Evolutionary conservation across 2,329 filamentous ascomycete species (phyloP).

Genomic region (Diaporthe sp.): DNA sequence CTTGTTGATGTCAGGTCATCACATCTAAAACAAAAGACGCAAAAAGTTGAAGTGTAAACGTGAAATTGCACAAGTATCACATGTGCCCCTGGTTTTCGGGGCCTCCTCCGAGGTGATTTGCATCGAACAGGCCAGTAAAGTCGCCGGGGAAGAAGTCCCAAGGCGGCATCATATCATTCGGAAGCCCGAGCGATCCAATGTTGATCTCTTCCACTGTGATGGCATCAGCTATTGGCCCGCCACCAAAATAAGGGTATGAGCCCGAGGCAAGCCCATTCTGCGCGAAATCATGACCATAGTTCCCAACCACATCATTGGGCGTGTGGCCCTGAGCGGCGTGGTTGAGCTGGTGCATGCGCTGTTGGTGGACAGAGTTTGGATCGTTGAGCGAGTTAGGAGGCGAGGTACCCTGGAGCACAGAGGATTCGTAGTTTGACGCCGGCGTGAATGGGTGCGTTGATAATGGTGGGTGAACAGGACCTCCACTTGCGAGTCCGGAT

Average conservation of each 20-base stretch:
- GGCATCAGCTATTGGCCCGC: slow-evolving; percentile 54
- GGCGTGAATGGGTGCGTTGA: slow-evolving; percentile 53
- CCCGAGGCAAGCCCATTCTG: slow-evolving; percentile 47
- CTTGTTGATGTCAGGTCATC: background rate
- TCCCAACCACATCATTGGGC: slow-evolving; percentile 32
- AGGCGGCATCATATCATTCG: slow-evolving; percentile 75
- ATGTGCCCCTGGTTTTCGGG: slow-evolving; percentile 6
- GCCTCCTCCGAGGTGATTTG: slow-evolving; percentile 12
- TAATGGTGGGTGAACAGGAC: slow-evolving; percentile 43
- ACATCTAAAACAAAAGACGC: background rate
- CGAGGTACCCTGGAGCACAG: slow-evolving; percentile 56
- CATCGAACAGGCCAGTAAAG: slow-evolving; percentile 70
- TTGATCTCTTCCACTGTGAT: slow-evolving; percentile 86
- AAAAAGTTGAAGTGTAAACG: background rate
- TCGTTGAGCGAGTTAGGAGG: slow-evolving; percentile 59
- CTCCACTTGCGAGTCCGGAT: slow-evolving; percentile 43
- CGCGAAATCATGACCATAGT: slow-evolving; percentile 47
- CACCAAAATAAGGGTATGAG: slow-evolving; percentile 51
- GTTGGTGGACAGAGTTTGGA: slow-evolving; percentile 40
- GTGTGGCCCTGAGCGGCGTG: slow-evolving; percentile 15
- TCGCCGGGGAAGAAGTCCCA: slow-evolving; percentile 83
- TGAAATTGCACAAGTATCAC: slow-evolving; percentile 16
- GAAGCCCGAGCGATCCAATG: slow-evolving; percentile 73
- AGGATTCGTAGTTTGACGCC: slow-evolving; percentile 61
- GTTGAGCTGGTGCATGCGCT: slow-evolving; percentile 40